phyloP scores from a whole-genome alignment of 2,329 filamentous ascomycete genomes.

The Daldinia sp. region DNA sequence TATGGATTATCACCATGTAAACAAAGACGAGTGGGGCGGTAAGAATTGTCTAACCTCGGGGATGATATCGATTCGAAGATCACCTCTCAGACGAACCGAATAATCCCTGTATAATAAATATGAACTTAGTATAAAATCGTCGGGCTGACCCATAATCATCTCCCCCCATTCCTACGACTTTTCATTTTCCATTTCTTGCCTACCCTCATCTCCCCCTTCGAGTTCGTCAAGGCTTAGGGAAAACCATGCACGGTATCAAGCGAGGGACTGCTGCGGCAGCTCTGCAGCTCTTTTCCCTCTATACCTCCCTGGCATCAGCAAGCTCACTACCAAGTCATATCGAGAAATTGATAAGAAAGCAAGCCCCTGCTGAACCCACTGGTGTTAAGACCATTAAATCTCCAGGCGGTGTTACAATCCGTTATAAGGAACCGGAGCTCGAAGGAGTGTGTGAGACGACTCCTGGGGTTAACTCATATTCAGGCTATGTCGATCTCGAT shows the following conservation, averaged over 20 bases:
- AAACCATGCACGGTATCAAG: slow-evolving; percentile 29
- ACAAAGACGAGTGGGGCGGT: neutral
- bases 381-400: slow-evolving; percentile 59
- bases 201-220: neutral
- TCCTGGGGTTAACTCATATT: slow-evolving; percentile 63
- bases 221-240: neutral
- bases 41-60: neutral
- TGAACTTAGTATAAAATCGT: neutral
- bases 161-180: neutral
- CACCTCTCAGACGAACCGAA: neutral
- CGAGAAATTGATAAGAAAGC: slow-evolving; percentile 47
- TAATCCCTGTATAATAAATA: neutral
- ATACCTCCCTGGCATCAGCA: slow-evolving; percentile 34
- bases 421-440: slow-evolving; percentile 64
- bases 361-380: slow-evolving; percentile 56
- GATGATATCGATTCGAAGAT: slow-evolving; percentile 15
- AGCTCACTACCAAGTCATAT: slow-evolving; percentile 41
- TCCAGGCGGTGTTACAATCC: slow-evolving; percentile 59
- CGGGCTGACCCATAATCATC: neutral
- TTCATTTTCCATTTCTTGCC: neutral
- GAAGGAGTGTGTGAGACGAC: slow-evolving; percentile 64
- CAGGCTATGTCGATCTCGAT: slow-evolving; percentile 51
- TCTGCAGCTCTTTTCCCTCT: slow-evolving; percentile 36
- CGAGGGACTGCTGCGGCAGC: slow-evolving; percentile 28
- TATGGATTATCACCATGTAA: slow-evolving; percentile 3